phyloP scores from a whole-genome alignment of 768 basidiomycete species.

The Asterophora parasitica region DNA sequence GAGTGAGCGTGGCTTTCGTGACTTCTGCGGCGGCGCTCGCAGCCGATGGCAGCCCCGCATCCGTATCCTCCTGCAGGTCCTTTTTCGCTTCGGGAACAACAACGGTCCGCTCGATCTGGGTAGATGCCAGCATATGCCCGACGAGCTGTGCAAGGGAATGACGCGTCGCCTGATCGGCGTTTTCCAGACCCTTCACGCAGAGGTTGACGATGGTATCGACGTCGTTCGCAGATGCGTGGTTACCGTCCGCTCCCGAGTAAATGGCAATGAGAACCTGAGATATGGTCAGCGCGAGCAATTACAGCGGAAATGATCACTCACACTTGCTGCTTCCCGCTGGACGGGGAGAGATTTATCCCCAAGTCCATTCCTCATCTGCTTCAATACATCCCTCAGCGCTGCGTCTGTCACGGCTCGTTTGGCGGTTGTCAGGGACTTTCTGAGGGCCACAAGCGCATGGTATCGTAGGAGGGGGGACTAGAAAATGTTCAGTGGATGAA shows the following conservation, averaged over 20 bases:
- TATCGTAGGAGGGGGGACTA: conserved; percentile 81
- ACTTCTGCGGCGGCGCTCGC: conserved; percentile 45
- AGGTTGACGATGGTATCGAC: conserved; percentile 69
- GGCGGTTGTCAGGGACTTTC: conserved; percentile 75
- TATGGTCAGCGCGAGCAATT: conserved; percentile 15
- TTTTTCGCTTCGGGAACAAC: conserved; percentile 51
- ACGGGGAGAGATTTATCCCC: conserved; percentile 81
- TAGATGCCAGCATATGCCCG: conserved; percentile 79
- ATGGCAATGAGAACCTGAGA: conserved; percentile 45
- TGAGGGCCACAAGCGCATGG: conserved; percentile 71
- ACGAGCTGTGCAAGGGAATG: conserved; percentile 73
- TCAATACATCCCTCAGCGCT: conserved; percentile 73
- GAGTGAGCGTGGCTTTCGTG: conserved; percentile 65
- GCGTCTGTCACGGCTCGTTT: conserved; percentile 83
- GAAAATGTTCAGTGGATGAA: conserved; percentile 2
- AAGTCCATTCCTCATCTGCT: conserved; percentile 71
- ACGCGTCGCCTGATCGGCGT: conserved; percentile 79
- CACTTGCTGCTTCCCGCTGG: conserved; percentile 80
- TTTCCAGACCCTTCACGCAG: conserved; percentile 73
- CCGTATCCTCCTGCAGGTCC: conserved; percentile 48
- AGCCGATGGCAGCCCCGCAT: conserved; percentile 45
- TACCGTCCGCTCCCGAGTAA: conserved; percentile 50
- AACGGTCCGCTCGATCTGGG: conserved; percentile 63
- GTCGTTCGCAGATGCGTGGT: conserved; percentile 57
- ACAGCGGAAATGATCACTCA: conserved; percentile 24